Base-by-base conservation (phyloP, 495 filamentous ascomycete genomes). In the Talaromyces stipitatus region DNA sequence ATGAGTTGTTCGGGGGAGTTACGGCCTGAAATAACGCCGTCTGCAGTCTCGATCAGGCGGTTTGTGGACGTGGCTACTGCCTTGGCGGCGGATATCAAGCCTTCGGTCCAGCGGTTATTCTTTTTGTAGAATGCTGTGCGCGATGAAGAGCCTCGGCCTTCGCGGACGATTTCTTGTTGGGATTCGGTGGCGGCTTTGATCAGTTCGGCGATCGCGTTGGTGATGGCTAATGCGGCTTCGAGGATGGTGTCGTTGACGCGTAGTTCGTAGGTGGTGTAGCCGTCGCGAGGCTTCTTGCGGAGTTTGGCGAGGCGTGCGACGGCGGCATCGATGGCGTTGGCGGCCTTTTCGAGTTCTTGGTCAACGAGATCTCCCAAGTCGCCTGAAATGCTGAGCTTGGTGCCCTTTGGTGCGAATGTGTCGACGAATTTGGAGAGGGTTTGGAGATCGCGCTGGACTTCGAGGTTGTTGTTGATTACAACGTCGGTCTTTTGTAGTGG, bases 41-140 rank as follows among this genome's bases (percentile, higher is more conserved):
- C 94, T 4, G 94, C 94, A 18, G 92, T 97, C 77, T 97, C 95
- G 62, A 97, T 98, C 59, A 98, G 79, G 30, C 84, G 94, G 75
- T 96, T 97, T 43, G 95, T 98, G 0, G 89, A 92, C 3, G 76
- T 68, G 11, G 94, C 94, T 6, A 98, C 95, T 1, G 94, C 94
- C 74, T 97, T 97, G 51, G 94, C 94, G 4, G 94, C 94, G 30
- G 89, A 95, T 69, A 98, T 96, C 46, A 98, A 81, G 48, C 94
- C 94, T 67, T 98, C 95, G 0, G 94, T 97, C 94, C 94, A 98
- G 38, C 94, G 85, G 63, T 90, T 90, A 79, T 97, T 95, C 76
- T 96, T 96, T 82, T 98, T 98, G 85, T 98, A 98, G 78, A 97
- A 98, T 32, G 91, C 90, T n/a, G 92, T 92, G 23, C 84, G 81